Base-by-base conservation (phyloP, 2,329 filamentous ascomycete genomes). In the Dactylellina parvicollis region DNA sequence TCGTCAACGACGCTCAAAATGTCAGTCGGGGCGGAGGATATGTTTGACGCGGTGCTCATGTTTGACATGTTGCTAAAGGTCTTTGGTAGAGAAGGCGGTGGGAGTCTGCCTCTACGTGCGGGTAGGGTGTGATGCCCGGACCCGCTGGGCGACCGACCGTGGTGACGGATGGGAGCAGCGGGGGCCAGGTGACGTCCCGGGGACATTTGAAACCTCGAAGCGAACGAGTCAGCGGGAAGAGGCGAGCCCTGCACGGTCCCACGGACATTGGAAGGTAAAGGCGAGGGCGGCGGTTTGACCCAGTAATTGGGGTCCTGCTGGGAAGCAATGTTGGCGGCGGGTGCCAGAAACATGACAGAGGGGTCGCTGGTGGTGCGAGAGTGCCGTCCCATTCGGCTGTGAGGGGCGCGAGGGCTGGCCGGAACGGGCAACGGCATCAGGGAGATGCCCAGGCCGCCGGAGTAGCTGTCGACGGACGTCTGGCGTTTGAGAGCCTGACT, bases 201-300 rank as follows among this genome's bases (percentile, higher is more conserved):
- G 1, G 69, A 74, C 40, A 61, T 52, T 22, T 74, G 62, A 34
- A 61, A 66, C 24, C 69, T 55, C 4, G 60, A 54, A 28, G 69
- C 69, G 32, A 74, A 67, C 32, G 60, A 74, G 40, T 77, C 77
- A 46, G 74, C 62, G 24, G 76, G 73, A 34, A 76, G 70, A 30
- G 46, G 56, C 28, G 64, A 24, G 32, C 32, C 44, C 83, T 8
- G 82, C 81, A 20, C 82, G 84, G 18, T 52, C 80, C 80, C 16
- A 81, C 80, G 52, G 82, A 81, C 60, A 82, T 81, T 47, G 83
- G 83, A 77, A 83, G 81, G 40, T 84, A 84, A 74, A 4, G 67
- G 67, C 16, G 67, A 72, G 1, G 67, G 67, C 3, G 67, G 67
- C 2, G 67, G 67, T 26, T 72, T 72, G 16, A 72, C 67, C 67